A percentile compares a stretch with the other conserved stretches of the same genome.
Conservation (phyloP, 208 protist species). For the Leptomonas pyrrhocoris region DNA sequence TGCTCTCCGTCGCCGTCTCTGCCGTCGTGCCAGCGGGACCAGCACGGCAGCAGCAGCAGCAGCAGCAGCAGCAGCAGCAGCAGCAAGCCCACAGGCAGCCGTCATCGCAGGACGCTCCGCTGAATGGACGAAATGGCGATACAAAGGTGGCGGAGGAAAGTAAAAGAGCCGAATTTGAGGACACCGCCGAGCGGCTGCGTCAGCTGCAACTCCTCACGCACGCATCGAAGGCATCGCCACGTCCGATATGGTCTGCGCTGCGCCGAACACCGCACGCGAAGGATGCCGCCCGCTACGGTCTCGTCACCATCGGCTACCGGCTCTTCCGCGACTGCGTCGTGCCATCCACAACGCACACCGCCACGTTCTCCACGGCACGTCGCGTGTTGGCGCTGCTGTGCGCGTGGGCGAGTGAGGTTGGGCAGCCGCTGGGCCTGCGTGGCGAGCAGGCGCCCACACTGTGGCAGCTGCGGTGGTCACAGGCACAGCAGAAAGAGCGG, state of each 20-base stretch:
- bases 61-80: not conserved
- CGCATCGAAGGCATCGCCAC: constrained; percentile 8
- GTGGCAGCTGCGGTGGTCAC: constrained; percentile 35
- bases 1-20: constrained; percentile 37
- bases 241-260: constrained; percentile 22
- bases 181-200: not conserved
- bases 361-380: constrained; percentile 15
- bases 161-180: not conserved
- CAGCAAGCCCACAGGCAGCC: not conserved
- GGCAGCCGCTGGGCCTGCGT: constrained; percentile 36
- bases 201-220: constrained; percentile 16
- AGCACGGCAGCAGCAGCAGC: not conserved
- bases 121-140: too few species aligned
- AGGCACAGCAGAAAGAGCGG: constrained; percentile 4
- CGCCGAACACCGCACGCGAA: not conserved
- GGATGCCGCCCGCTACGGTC: constrained; percentile 38
- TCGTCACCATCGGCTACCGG: constrained; percentile 39
- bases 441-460: constrained; percentile 12
- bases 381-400: constrained; percentile 32
- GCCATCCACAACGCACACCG: constrained; percentile 6
- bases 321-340: constrained; percentile 30
- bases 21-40: constrained; percentile 7
- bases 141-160: too few species aligned
- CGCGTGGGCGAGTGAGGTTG: constrained; percentile 32
- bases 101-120: not conserved